Evolutionary conservation across 2,329 filamentous ascomycete species (phyloP).

Genomic region (Phaeosphaeriaceae sp.): DNA sequence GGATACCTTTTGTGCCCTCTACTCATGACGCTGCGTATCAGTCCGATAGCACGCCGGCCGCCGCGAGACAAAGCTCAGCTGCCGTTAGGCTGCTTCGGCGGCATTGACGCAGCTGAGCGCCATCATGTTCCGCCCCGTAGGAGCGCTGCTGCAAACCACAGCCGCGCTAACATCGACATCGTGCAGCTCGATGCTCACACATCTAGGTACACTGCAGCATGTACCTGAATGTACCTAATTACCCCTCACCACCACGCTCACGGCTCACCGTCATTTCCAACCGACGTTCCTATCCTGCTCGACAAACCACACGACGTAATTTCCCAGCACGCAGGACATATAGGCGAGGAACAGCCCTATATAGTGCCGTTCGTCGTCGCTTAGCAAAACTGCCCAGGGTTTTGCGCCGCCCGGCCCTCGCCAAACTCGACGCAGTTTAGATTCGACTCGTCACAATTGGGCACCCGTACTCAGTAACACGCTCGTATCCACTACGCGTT

Average conservation of each 20-base stretch:
- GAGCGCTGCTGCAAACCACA: neutral
- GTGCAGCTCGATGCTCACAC: neutral
- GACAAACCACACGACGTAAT: constrained; percentile 6
- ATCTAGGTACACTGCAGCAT: neutral
- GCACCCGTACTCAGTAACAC: neutral
- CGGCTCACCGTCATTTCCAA: constrained; percentile 13
- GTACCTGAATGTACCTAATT: neutral
- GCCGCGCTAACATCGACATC: neutral
- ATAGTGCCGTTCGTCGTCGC: constrained; percentile 13
- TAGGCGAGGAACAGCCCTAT: constrained; percentile 20
- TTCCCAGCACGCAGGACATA: constrained; percentile 16
- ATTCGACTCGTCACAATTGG: neutral
- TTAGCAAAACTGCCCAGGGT: constrained; percentile 5
- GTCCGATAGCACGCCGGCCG: neutral
- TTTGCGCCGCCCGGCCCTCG: constrained; percentile 1
- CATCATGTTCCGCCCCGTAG: neutral
- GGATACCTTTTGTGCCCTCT: neutral
- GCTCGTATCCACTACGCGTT: neutral
- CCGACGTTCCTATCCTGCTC: constrained; percentile 5
- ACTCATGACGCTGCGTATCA: neutral
- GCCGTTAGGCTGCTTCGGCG: no score
- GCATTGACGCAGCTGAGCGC: no score
- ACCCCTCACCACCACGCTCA: neutral
- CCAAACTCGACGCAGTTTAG: neutral
- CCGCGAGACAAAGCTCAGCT: neutral